Evolutionary conservation across 2,329 filamentous ascomycete species (phyloP).

Genomic region (Dactylonectria estremocensis): DNA sequence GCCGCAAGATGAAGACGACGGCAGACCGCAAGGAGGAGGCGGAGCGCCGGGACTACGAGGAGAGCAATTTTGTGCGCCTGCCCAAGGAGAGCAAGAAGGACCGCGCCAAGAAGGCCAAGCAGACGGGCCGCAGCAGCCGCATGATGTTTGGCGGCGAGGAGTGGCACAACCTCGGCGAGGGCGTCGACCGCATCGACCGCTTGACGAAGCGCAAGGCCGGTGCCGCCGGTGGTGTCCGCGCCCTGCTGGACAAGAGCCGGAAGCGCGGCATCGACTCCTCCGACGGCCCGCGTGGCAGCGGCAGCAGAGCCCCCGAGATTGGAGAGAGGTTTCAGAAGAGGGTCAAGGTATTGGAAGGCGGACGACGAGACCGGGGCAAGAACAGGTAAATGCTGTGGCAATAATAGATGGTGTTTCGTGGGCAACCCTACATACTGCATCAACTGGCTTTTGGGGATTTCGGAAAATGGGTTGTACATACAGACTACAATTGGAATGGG

Average conservation of each 20-base stretch:
- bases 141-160: conserved; percentile 91
- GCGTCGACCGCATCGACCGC: conserved; percentile 87
- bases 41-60: conserved; percentile 89
- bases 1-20: conserved; percentile 83
- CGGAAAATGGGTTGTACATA: not conserved
- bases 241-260: conserved; percentile 85
- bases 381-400: conserved; percentile 49
- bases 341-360: conserved; percentile 69
- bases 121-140: conserved; percentile 65
- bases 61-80: conserved; percentile 90
- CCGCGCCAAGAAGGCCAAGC: conserved; percentile 73
- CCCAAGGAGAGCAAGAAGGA: conserved; percentile 93
- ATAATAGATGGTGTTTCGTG: conserved; percentile 30
- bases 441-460: not conserved
- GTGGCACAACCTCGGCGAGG: conserved; percentile 88
- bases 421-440: conserved; percentile 3
- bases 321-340: conserved; percentile 84
- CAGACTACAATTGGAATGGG: not conserved
- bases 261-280: conserved; percentile 80
- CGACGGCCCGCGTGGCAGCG: conserved; percentile 80
- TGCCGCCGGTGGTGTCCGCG: conserved; percentile 67
- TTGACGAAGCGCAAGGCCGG: conserved; percentile 80
- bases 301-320: conserved; percentile 66
- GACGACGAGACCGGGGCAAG: conserved; percentile 62
- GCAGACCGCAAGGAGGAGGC: conserved; percentile 83